Conservation (phyloP, 2,329 filamentous ascomycete genomes). For the Fusarium pseudonygamai region DNA sequence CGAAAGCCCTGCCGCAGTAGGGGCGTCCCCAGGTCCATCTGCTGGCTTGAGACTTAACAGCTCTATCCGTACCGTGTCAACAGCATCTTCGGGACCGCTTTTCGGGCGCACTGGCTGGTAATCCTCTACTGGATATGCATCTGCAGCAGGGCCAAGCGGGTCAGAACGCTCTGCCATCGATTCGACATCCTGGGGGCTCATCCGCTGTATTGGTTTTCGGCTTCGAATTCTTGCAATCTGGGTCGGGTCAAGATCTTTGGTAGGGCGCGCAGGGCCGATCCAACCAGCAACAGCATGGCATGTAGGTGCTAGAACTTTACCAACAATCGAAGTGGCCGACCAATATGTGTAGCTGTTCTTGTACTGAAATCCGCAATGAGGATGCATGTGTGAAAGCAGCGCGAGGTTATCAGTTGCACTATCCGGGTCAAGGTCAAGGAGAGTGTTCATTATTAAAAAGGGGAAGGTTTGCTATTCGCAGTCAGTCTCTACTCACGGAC, state of each 20-base stretch:
- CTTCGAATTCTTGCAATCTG: conserved; percentile 77
- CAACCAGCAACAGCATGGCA: conserved; percentile 77
- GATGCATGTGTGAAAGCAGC: conserved; percentile 73
- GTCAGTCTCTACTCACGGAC: conserved; percentile 13
- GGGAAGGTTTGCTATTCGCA: conserved; percentile 66
- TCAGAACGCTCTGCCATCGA: conserved; percentile 75
- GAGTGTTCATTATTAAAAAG: conserved; percentile 80
- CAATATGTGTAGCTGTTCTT: conserved; percentile 79
- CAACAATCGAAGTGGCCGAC: conserved; percentile 76
- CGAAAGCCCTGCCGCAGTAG: conserved; percentile 47
- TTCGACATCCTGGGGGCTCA: conserved; percentile 68
- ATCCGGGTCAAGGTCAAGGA: conserved; percentile 79
- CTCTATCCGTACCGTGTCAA: conserved; percentile 76
- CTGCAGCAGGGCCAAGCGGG: conserved; percentile 71
- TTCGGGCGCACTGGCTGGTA: conserved; percentile 68
- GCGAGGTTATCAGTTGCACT: conserved; percentile 71
- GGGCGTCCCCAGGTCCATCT: conserved; percentile 38
- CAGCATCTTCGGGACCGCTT: conserved; percentile 64
- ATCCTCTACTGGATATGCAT: conserved; percentile 72
- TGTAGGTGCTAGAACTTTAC: conserved; percentile 78
- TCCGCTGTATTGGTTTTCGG: conserved; percentile 63
- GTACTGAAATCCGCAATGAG: conserved; percentile 79
- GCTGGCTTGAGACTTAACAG: conserved; percentile 67
- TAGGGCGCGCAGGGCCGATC: conserved; percentile 77
- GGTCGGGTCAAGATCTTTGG: conserved; percentile 71